phyloP scores from a whole-genome alignment of 2,329 filamentous ascomycete genomes.

The Microdochium bolleyi region DNA sequence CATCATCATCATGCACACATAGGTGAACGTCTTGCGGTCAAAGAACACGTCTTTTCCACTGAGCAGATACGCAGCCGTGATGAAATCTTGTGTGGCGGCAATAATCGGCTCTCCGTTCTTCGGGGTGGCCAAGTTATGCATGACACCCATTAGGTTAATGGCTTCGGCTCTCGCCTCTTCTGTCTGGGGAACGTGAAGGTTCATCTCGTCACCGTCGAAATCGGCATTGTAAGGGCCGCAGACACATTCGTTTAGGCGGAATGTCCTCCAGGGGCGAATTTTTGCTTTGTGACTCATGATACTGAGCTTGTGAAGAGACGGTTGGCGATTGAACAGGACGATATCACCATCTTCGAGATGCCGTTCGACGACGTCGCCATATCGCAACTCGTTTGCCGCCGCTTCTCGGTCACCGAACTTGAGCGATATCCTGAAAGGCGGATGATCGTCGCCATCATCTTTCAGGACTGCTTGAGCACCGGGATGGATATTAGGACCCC shows the following conservation, averaged over 20 bases:
- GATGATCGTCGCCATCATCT: constrained; percentile 40
- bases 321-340: constrained; percentile 95
- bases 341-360: constrained; percentile 94
- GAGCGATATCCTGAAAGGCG: constrained; percentile 59
- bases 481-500: constrained; percentile 73
- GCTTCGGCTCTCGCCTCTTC: constrained; percentile 95
- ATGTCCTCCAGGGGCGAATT: constrained; percentile 89
- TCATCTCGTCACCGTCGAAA: constrained; percentile 99
- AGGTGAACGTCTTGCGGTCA: constrained; percentile 79
- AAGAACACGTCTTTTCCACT: constrained; percentile 92
- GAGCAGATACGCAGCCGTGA: constrained; percentile 85
- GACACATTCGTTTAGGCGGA: constrained; percentile 95
- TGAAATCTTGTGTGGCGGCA: constrained; percentile 98
- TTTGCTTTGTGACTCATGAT: constrained; percentile 95
- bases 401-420: constrained; percentile 65
- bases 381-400: constrained; percentile 65
- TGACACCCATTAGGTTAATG: constrained; percentile 94
- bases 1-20: constrained; percentile 97
- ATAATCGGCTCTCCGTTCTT: constrained; percentile 98
- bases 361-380: constrained; percentile 86
- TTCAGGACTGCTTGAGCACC: constrained; percentile 80
- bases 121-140: constrained; percentile 89
- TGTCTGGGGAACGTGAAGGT: constrained; percentile 93
- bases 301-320: constrained; percentile 95
- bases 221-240: constrained; percentile 98